Evolutionary conservation across 163 green algal genomes (phyloP).

Genomic region (Scenedesmus sp.): DNA sequence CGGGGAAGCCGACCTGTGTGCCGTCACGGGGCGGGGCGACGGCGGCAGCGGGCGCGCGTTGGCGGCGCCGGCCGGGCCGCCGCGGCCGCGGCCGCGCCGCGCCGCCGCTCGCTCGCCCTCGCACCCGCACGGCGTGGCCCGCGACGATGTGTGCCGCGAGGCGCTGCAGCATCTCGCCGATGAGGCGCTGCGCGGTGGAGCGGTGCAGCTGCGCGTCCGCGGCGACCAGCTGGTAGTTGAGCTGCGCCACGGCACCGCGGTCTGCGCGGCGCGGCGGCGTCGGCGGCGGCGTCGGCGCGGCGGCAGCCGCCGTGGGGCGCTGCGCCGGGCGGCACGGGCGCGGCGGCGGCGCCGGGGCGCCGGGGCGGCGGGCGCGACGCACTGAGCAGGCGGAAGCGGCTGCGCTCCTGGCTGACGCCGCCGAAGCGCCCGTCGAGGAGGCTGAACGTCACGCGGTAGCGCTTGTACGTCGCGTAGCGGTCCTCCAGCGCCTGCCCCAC

Average conservation of each 20-base stretch:
- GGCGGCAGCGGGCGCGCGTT: background rate
- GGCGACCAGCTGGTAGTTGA: constrained; percentile 61
- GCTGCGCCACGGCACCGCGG: constrained; percentile 59
- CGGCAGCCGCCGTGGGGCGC: too few relatives aligned
- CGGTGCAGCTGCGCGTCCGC: constrained; percentile 52
- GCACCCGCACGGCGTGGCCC: constrained; percentile 46
- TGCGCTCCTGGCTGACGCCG: constrained; percentile 57
- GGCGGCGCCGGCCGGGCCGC: background rate
- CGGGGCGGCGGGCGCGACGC: background rate
- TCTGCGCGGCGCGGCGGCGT: constrained; percentile 5
- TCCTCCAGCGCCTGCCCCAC: constrained; percentile 59
- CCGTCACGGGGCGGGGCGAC: too few relatives aligned
- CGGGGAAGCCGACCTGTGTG: constrained; percentile 55
- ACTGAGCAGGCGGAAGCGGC: constrained; percentile 53
- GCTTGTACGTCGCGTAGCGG: constrained; percentile 51
- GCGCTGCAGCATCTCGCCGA: constrained; percentile 61
- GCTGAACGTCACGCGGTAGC: constrained; percentile 54
- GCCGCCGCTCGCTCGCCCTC: too few relatives aligned
- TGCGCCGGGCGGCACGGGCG: too few relatives aligned
- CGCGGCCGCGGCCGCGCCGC: too few relatives aligned
- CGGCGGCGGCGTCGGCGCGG: too few relatives aligned
- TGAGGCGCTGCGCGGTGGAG: constrained; percentile 53
- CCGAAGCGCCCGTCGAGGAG: constrained; percentile 65
- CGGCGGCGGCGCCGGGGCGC: too few relatives aligned
- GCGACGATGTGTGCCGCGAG: constrained; percentile 61